Conservation (phyloP, 805 yeast genomes). For the Cyberlindnera maritima region DNA sequence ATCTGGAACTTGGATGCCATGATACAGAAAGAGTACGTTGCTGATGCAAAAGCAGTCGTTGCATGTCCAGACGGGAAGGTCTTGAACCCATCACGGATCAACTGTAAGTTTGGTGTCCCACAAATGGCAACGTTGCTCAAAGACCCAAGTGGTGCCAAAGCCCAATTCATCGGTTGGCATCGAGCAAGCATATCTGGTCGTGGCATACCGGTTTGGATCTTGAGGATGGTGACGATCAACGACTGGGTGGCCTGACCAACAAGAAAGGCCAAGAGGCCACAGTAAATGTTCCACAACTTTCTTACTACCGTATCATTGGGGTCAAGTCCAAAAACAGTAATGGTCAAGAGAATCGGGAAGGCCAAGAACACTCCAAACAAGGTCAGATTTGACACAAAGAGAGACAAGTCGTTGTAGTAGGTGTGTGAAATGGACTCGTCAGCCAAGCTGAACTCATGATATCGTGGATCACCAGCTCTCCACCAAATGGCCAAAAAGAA, state of each 20-base stretch:
- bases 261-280: slow-evolving; percentile 34
- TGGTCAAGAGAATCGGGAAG: slow-evolving; percentile 33
- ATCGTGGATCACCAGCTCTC: slow-evolving; percentile 36
- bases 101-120: slow-evolving; percentile 33
- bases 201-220: slow-evolving; percentile 47
- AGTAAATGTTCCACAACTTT: slow-evolving; percentile 41
- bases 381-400: slow-evolving; percentile 32
- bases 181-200: slow-evolving; percentile 53
- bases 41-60: slow-evolving; percentile 47
- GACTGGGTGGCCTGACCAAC: slow-evolving; percentile 39
- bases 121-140: slow-evolving; percentile 48
- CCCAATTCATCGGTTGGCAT: slow-evolving; percentile 40
- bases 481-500: slow-evolving; percentile 25
- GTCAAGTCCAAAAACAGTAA: slow-evolving; percentile 20
- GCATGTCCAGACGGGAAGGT: slow-evolving; percentile 62
- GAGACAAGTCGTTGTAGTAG: slow-evolving; percentile 32
- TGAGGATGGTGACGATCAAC: slow-evolving; percentile 40
- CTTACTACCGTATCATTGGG: slow-evolving; percentile 19
- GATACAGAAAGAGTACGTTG: slow-evolving; percentile 35
- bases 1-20: slow-evolving; percentile 34
- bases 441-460: slow-evolving; percentile 38
- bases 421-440: slow-evolving; percentile 34
- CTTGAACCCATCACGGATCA: slow-evolving; percentile 50
- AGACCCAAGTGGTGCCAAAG: slow-evolving; percentile 33
- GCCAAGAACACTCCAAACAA: slow-evolving; percentile 31